Conservation (phyloP, 306 rosid species). For the Rosa lucieae region DNA sequence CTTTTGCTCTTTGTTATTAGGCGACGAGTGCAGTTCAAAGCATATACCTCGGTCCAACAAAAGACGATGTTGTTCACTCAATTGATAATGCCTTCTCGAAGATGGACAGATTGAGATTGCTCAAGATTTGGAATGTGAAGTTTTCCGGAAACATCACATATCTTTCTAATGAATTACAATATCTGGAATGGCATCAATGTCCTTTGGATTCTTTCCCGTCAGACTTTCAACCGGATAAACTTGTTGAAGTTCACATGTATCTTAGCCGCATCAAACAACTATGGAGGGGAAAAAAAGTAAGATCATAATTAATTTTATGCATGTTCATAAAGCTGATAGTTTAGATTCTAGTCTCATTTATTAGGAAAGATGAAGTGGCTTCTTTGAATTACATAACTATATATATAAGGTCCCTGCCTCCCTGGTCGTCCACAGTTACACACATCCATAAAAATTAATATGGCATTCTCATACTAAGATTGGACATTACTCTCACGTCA, state of each 20-base stretch:
- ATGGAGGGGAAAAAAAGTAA: slow-evolving; percentile 11
- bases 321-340: not conserved
- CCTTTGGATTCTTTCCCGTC: not conserved
- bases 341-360: not conserved
- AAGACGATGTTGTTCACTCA: not conserved
- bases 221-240: not conserved
- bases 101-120: not conserved
- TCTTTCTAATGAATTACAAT: not conserved
- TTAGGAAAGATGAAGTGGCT: not conserved
- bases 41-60: not conserved
- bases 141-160: not conserved
- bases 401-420: too few species aligned
- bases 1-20: not conserved
- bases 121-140: not conserved
- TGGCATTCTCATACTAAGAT: not conserved
- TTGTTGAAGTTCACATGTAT: not conserved
- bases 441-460: not conserved
- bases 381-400: not conserved
- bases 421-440: not conserved
- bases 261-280: not conserved
- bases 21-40: not conserved
- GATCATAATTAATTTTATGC: not conserved
- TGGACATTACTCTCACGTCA: not conserved
- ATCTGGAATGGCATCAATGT: not conserved
- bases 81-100: not conserved